Percentiles rank a stretch among this genome's conserved stretches.
Evolutionary conservation across 1,284 basidiomycete species (phyloP).

Genomic region (Psilocybe mexicana): DNA sequence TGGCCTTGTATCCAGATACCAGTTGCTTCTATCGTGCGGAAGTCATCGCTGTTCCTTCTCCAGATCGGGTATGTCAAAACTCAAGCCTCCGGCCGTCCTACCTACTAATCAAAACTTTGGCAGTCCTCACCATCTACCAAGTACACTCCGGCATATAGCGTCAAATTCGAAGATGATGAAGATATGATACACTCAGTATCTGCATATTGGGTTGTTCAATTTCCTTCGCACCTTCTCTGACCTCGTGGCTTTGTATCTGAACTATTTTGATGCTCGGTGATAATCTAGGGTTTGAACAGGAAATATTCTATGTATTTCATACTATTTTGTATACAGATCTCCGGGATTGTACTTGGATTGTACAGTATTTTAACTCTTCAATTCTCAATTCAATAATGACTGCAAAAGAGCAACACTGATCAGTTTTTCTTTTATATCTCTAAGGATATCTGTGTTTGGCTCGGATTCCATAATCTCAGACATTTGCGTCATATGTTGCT

Average conservation of each 20-base stretch:
- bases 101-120: conserved; percentile 2
- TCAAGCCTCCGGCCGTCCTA: neutral
- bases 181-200: conserved; percentile 73
- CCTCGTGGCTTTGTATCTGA: neutral
- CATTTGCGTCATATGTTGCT: too few relatives aligned
- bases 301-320: conserved; percentile 3
- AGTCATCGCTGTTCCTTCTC: conserved; percentile 63
- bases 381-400: too few relatives aligned
- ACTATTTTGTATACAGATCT: neutral
- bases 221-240: conserved; percentile 41
- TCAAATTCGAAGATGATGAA: conserved; percentile 83
- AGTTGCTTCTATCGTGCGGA: conserved; percentile 85
- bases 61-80: conserved; percentile 15
- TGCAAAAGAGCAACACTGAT: too few relatives aligned
- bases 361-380: neutral
- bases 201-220: conserved; percentile 77
- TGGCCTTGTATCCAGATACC: conserved; percentile 83
- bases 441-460: too few relatives aligned
- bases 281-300: neutral
- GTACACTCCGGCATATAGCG: conserved; percentile 59
- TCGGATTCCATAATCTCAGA: too few relatives aligned
- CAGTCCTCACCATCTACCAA: conserved; percentile 43
- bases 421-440: too few relatives aligned
- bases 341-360: neutral
- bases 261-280: neutral